Conservation (phyloP, 805 yeast genomes). For the Kuraishia borneana region DNA sequence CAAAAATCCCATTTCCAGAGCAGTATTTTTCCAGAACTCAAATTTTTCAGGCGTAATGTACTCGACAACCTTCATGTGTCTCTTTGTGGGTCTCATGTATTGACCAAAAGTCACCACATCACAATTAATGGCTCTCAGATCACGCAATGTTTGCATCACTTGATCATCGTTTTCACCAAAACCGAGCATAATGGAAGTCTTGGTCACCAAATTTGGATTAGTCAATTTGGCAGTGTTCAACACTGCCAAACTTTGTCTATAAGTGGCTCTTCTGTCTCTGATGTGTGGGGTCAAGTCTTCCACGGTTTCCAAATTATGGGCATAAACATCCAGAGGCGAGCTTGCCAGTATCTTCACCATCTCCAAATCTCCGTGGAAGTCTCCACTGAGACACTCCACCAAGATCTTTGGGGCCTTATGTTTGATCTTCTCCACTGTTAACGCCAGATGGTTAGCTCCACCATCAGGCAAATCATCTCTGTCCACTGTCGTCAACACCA, state of each 20-base stretch:
- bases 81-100: slow-evolving; percentile 97
- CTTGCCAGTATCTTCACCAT: slow-evolving; percentile 72
- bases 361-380: slow-evolving; percentile 81
- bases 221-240: slow-evolving; percentile 70
- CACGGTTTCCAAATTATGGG: slow-evolving; percentile 95
- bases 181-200: slow-evolving; percentile 93
- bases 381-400: slow-evolving; percentile 92
- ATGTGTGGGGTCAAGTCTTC: slow-evolving; percentile 91
- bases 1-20: slow-evolving; percentile 81
- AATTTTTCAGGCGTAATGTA: slow-evolving; percentile 91
- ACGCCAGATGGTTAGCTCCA: slow-evolving; percentile 83
- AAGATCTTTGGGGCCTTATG: slow-evolving; percentile 80
- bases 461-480: slow-evolving; percentile 92
- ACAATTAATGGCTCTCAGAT: slow-evolving; percentile 64
- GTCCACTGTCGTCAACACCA: slow-evolving; percentile 94
- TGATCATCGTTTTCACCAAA: slow-evolving; percentile 95
- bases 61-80: slow-evolving; percentile 97
- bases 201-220: slow-evolving; percentile 70
- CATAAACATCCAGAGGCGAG: slow-evolving; percentile 90
- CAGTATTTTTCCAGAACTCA: slow-evolving; percentile 83
- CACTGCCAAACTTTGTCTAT: slow-evolving; percentile 75
- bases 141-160: slow-evolving; percentile 60
- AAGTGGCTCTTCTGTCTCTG: slow-evolving; percentile 94
- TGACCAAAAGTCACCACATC: slow-evolving; percentile 98
- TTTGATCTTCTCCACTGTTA: slow-evolving; percentile 78